Evolutionary conservation across 108 stramenopile genomes (phyloP), one percentile per base, ranked within the genome.

Genomic region (Fistulifera pelliculosa): DNA sequence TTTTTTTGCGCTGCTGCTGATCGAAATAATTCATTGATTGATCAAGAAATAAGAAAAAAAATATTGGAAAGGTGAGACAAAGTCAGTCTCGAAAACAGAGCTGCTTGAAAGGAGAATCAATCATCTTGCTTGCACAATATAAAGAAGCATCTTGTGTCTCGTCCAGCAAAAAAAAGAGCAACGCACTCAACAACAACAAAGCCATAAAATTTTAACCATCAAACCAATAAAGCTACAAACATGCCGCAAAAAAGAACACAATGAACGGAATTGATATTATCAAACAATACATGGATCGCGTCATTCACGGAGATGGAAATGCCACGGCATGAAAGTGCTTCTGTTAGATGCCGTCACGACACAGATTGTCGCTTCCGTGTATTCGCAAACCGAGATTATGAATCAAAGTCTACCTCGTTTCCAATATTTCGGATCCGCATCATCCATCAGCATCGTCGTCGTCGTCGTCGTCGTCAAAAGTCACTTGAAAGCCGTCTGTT

Each of bases 401-500:
- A 62, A 62, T 22, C 61, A 76, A 98, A 61, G 87, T 94, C 0
- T 93, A 94, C 53, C 62, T 94, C 12, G 90, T 94, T 0, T 72
- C 77, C 15, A 68, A 79, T 6, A 51, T 93, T 45, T 87, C 83
- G 50, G 74, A 80, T 25, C n/a, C n/a, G n/a, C n/a, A n/a, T n/a
- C n/a, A n/a, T n/a, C n/a, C n/a, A n/a, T 17, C 27, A 8, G 12
- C 47, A 19, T 47, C 62, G 19, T 43, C 45, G 41, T 55, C 56
- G 25, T 54, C 60, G 17, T 12, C 4, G 27, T 14, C 19, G 17
- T 17, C 40, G 13, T 27, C 38, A 16, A 40, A 10, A 56, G 68
- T 17, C 97, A 98, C 73, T 69, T 99, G 53, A 99, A 97, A 66
- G 93, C 96, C 12, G 76, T 94, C 0, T 75, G 76, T 60, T 98